Conservation (phyloP, 495 filamentous ascomycete species). For the Xylaria bambusicola region DNA sequence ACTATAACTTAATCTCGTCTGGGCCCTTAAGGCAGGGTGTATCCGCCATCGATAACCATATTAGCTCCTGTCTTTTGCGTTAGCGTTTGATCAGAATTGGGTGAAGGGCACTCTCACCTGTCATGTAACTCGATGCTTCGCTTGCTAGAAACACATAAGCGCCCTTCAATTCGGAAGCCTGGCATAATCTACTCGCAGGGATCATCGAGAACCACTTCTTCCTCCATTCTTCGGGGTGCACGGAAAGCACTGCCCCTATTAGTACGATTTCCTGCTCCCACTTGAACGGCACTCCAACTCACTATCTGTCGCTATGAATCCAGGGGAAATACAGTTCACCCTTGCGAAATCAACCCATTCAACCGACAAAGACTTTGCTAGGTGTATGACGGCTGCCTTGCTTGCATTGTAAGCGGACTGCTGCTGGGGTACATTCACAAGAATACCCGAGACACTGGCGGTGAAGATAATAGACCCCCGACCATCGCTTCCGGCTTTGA, state of each 20-base stretch:
- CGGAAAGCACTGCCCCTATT: conserved; percentile 23
- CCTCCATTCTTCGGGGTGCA: conserved; percentile 30
- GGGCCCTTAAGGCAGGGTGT: conserved; percentile 46
- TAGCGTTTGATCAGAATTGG: background rate
- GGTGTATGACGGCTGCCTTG: conserved; percentile 62
- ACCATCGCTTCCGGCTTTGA: conserved; percentile 40
- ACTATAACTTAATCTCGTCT: background rate
- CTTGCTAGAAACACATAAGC: conserved; percentile 66
- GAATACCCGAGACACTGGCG: conserved; percentile 63
- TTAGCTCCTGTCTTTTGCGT: conserved; percentile 18
- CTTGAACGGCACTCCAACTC: background rate
- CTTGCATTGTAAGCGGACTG: conserved; percentile 61
- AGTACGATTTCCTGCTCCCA: background rate
- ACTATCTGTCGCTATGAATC: conserved; percentile 33
- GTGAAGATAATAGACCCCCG: conserved; percentile 61
- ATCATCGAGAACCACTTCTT: conserved; percentile 27
- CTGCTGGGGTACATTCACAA: conserved; percentile 66
- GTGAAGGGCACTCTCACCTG: conserved; percentile 16
- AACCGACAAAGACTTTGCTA: conserved; percentile 62
- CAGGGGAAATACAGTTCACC: conserved; percentile 62
- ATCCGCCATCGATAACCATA: conserved; percentile 45
- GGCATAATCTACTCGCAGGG: conserved; percentile 35
- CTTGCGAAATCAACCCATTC: conserved; percentile 54
- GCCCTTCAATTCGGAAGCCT: conserved; percentile 68
- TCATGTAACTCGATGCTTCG: conserved; percentile 55